Evolutionary conservation across 140 eudicot genomes (phyloP).

Genomic region (Oenanthe javanica): DNA sequence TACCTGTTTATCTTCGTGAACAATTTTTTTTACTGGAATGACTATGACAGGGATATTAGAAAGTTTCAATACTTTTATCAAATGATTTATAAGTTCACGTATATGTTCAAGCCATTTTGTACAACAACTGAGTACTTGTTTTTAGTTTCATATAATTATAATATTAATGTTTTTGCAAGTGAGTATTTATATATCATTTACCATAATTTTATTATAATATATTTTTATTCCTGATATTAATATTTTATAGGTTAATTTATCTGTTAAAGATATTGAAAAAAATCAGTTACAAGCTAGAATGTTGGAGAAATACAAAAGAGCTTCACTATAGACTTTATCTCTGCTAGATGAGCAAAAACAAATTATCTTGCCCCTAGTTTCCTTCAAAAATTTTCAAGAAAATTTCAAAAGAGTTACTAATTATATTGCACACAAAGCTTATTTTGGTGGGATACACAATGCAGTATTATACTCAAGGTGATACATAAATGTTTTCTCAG

Average conservation of each 20-base stretch:
- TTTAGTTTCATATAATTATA: too few species aligned
- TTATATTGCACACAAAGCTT: background rate
- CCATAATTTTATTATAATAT: background rate
- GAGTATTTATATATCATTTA: background rate
- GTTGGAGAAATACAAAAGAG: background rate
- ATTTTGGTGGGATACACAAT: background rate
- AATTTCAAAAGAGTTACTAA: background rate
- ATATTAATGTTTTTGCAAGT: background rate
- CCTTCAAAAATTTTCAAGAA: background rate
- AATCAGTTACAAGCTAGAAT: background rate
- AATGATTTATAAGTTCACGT: background rate
- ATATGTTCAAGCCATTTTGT: background rate
- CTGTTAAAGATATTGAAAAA: too few species aligned
- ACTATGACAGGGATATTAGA: background rate
- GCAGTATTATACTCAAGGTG: background rate
- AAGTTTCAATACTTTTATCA: conserved; percentile 10
- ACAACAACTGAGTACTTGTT: too few species aligned
- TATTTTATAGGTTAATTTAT: background rate
- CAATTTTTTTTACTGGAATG: conserved; percentile 4
- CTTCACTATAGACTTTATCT: background rate
- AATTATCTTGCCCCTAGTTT: background rate
- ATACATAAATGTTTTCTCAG: background rate
- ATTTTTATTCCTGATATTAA: background rate
- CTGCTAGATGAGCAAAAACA: background rate
- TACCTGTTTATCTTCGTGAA: background rate